phyloP scores from a whole-genome alignment of 768 basidiomycete genomes.

The Boletus coccyginus region DNA sequence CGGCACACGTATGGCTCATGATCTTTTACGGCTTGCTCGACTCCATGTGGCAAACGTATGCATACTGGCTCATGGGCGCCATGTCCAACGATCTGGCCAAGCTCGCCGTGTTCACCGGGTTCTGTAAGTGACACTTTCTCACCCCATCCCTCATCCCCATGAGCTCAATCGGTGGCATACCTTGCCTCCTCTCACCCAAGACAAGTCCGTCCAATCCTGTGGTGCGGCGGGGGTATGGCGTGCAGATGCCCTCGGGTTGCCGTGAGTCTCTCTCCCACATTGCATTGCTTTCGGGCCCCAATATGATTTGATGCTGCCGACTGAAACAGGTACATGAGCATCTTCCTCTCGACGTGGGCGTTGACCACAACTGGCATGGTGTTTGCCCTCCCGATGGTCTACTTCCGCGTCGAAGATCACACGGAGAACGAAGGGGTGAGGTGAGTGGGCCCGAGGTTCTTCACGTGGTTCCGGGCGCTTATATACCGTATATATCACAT shows the following conservation, averaged over 20 bases:
- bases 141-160: too few relatives aligned
- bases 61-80: slow-evolving; percentile 84
- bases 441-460: slow-evolving; percentile 32
- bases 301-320: background rate
- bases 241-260: slow-evolving; percentile 57
- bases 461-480: background rate
- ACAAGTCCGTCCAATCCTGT: slow-evolving; percentile 74
- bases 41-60: slow-evolving; percentile 82
- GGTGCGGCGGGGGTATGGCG: slow-evolving; percentile 74
- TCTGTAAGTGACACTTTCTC: slow-evolving; percentile 52
- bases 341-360: slow-evolving; percentile 72
- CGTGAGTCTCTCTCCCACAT: slow-evolving; percentile 44
- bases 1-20: slow-evolving; percentile 59
- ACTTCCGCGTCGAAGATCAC: slow-evolving; percentile 61
- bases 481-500: background rate
- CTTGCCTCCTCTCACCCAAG: slow-evolving; percentile 24
- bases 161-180: background rate
- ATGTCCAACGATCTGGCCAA: slow-evolving; percentile 82
- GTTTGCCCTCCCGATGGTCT: slow-evolving; percentile 71
- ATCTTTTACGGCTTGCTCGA: slow-evolving; percentile 77
- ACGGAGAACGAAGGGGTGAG: slow-evolving; percentile 52
- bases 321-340: slow-evolving; percentile 54
- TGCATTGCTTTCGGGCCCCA: background rate
- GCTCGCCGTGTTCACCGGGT: slow-evolving; percentile 78
- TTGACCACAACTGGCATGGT: slow-evolving; percentile 63